phyloP scores from a whole-genome alignment of 164 flowering plant species.

The Magnolia changhungtana region DNA sequence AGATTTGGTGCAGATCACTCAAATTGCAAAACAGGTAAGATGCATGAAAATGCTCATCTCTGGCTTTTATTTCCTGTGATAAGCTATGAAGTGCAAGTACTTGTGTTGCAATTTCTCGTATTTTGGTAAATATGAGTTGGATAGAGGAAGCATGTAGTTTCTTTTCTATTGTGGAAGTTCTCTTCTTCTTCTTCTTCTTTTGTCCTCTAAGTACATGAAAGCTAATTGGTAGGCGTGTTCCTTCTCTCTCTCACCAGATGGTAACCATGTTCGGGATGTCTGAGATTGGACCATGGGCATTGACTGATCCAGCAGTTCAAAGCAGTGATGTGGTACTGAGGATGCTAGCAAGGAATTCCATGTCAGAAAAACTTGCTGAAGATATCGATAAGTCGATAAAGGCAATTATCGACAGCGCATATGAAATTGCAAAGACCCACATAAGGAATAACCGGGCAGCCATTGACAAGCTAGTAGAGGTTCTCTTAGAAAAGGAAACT shows the following conservation, averaged over 20 bases:
- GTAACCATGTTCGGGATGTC: conserved; percentile 79
- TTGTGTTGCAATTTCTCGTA: no score
- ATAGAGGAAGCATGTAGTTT: no score
- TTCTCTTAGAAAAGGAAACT: conserved; percentile 67
- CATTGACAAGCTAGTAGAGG: conserved; percentile 57
- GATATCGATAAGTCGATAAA: conserved; percentile 53
- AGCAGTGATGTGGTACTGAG: conserved; percentile 58
- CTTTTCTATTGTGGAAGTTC: not conserved
- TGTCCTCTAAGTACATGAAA: not conserved
- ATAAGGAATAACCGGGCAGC: conserved; percentile 33
- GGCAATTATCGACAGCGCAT: conserved; percentile 45
- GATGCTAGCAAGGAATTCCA: conserved; percentile 65
- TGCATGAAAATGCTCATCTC: not conserved
- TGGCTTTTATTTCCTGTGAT: no score
- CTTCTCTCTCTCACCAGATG: conserved; percentile 36
- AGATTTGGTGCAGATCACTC: conserved; percentile 63
- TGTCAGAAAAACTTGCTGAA: conserved; percentile 77
- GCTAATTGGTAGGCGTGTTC: not conserved
- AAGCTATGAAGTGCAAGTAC: no score
- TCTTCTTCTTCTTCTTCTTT: not conserved
- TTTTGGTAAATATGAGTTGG: no score
- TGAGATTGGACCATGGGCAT: conserved; percentile 71
- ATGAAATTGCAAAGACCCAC: conserved; percentile 57
- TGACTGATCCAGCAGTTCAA: conserved; percentile 58
- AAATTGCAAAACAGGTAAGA: conserved; percentile 59